Percentiles rank a stretch among this genome's conserved stretches.
These are phyloP conservation scores for Nannochloropsis oceanica DNA, from an alignment of 108 stramenopile species.

Conservation along the genomic window DNA sequence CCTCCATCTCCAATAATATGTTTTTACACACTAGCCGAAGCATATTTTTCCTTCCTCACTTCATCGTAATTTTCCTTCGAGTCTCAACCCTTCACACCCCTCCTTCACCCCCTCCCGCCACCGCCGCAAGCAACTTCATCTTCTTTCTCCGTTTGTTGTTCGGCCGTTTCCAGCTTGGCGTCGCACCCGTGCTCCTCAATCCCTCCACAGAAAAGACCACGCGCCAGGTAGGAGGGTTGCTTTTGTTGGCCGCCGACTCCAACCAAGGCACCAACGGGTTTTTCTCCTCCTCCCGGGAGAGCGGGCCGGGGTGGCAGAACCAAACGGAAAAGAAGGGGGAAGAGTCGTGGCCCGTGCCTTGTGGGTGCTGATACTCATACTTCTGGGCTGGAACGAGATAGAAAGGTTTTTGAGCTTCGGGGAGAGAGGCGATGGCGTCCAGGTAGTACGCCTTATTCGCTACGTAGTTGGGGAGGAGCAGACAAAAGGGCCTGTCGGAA, in stretches of 20 bases:
- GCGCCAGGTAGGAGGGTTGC: background rate
- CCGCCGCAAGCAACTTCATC: background rate
- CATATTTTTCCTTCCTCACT: too few relatives aligned
- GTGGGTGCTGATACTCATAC: slow-evolving; percentile 26
- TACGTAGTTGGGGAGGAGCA: slow-evolving; percentile 30
- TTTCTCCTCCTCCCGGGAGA: background rate
- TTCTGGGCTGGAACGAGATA: slow-evolving; percentile 14
- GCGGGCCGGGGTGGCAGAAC: background rate
- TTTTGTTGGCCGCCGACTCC: background rate
- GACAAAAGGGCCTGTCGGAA: slow-evolving; percentile 24
- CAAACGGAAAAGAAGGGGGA: background rate
- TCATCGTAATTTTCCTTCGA: too few relatives aligned
- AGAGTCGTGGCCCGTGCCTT: slow-evolving; percentile 21
- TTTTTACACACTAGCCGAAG: too few relatives aligned
- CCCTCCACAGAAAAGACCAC: background rate
- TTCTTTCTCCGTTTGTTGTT: background rate
- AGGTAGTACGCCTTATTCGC: slow-evolving; percentile 11
- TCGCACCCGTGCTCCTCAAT: background rate
- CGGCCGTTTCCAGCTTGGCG: background rate
- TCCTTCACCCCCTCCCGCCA: too few relatives aligned
- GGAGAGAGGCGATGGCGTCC: background rate
- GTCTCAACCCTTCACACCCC: too few relatives aligned
- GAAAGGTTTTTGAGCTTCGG: slow-evolving; percentile 11
- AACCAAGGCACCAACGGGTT: background rate
- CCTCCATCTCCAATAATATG: too few relatives aligned